These are phyloP conservation scores for Sistotremastrum suecicum DNA, from an alignment of 768 basidiomycete genomes.

Conservation along the genomic window DNA sequence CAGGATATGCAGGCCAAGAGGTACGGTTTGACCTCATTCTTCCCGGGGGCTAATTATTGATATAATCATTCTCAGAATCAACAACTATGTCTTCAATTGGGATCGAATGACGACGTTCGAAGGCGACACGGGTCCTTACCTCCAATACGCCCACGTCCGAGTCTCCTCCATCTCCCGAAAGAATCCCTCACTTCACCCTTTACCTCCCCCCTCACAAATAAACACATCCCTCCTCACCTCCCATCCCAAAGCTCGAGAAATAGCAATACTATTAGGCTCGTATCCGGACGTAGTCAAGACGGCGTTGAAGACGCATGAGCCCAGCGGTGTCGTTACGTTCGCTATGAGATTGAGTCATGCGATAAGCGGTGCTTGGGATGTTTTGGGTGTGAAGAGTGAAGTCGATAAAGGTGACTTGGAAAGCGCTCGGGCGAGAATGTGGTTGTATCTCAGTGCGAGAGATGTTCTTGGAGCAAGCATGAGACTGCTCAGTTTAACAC, in stretches of 20 bases:
- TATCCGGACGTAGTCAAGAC: slow-evolving; percentile 88
- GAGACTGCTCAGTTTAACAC: slow-evolving; percentile 76
- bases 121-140: slow-evolving; percentile 90
- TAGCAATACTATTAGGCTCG: slow-evolving; percentile 70
- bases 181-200: slow-evolving; percentile 74
- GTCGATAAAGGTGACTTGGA: slow-evolving; percentile 34
- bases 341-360: slow-evolving; percentile 77
- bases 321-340: slow-evolving; percentile 84
- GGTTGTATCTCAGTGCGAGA: slow-evolving; percentile 76
- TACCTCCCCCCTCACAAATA: slow-evolving; percentile 57
- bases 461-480: slow-evolving; percentile 84
- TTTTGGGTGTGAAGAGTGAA: slow-evolving; percentile 75
- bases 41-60: not conserved
- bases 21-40: slow-evolving; percentile 24
- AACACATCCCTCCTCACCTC: slow-evolving; percentile 51
- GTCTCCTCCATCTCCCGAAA: slow-evolving; percentile 83
- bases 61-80: slow-evolving; percentile 42
- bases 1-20: slow-evolving; percentile 94
- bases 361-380: slow-evolving; percentile 89
- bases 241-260: slow-evolving; percentile 65
- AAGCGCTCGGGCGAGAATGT: slow-evolving; percentile 74
- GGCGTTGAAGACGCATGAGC: slow-evolving; percentile 76
- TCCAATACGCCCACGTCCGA: slow-evolving; percentile 94
- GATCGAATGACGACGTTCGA: slow-evolving; percentile 91
- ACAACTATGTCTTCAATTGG: slow-evolving; percentile 94